Conservation (phyloP, 345 rosid species). For the Lumnitzera littorea region DNA sequence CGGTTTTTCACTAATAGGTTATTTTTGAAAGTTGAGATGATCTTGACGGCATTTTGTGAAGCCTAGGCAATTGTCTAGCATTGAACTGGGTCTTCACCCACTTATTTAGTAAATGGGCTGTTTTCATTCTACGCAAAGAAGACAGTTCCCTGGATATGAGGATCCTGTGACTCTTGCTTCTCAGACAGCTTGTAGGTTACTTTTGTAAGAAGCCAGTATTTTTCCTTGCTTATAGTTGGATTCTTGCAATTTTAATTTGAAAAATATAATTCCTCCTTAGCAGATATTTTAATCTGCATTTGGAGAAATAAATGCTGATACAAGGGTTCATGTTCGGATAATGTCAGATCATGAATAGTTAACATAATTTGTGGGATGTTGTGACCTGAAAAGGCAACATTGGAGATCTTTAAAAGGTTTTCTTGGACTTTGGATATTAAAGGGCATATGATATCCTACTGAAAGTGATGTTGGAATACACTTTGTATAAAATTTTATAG, state of each 20-base stretch:
- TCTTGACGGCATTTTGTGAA: conserved; percentile 14
- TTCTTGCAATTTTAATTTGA: background rate
- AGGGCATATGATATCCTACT: too few relatives aligned
- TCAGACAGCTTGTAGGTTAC: conserved; percentile 72
- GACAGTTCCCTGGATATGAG: conserved; percentile 74
- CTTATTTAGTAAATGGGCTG: conserved; percentile 81
- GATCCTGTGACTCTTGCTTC: conserved; percentile 85
- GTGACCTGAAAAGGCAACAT: background rate
- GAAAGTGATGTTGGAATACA: too few relatives aligned
- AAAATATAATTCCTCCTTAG: too few relatives aligned
- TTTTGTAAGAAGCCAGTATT: background rate
- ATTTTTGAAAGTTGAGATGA: conserved; percentile 15
- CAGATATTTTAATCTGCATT: background rate
- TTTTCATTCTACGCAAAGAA: conserved; percentile 62
- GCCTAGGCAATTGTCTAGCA: conserved; percentile 20
- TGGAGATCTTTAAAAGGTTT: too few relatives aligned
- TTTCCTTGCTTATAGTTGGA: background rate
- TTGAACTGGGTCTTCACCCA: conserved; percentile 3
- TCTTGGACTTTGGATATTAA: too few relatives aligned
- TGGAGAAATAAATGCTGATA: background rate
- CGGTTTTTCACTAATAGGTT: conserved; percentile 7
- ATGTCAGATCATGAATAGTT: background rate
- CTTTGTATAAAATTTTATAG: too few relatives aligned
- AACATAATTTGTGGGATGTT: background rate
- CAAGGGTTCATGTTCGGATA: too few relatives aligned